Percentiles rank a stretch among this genome's conserved stretches.
Evolutionary conservation across 1,284 basidiomycete genomes (phyloP).

Genomic region (Tremellales sp.): DNA sequence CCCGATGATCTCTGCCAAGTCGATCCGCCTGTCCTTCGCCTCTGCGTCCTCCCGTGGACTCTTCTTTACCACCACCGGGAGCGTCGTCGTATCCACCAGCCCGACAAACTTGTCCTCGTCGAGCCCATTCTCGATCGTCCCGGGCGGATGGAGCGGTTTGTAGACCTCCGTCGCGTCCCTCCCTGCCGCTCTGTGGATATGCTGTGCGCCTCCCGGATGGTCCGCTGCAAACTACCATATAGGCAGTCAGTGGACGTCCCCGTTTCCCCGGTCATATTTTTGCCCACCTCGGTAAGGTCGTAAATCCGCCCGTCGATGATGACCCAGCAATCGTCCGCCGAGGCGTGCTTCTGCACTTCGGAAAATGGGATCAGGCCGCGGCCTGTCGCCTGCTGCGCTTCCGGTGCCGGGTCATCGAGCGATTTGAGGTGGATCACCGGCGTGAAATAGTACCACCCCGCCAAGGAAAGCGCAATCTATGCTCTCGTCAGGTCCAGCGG

Average conservation of each 20-base stretch:
- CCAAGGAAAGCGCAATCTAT: conserved; percentile 8
- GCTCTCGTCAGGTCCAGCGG: too few species aligned
- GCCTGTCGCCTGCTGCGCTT: conserved; percentile 16
- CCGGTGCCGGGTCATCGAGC: conserved; percentile 22
- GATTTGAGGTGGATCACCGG: conserved; percentile 12
- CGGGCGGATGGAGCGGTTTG: conserved; percentile 44
- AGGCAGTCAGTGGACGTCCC: too few species aligned
- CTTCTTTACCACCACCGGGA: conserved; percentile 22
- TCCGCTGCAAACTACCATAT: conserved; percentile 38
- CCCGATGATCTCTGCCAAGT: conserved; percentile 43
- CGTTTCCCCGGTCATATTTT: too few species aligned
- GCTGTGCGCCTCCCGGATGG: conserved; percentile 44
- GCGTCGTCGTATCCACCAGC: conserved; percentile 28
- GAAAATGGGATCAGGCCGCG: conserved; percentile 30
- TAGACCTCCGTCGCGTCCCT: conserved; percentile 43
- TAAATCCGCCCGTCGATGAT: conserved; percentile 46
- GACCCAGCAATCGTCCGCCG: conserved; percentile 44
- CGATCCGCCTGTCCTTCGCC: conserved; percentile 27
- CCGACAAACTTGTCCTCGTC: conserved; percentile 28
- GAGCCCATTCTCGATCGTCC: conserved; percentile 44
- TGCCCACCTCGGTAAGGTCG: conserved; percentile 45
- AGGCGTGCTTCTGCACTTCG: conserved; percentile 44
- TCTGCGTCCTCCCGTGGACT: conserved; percentile 9
- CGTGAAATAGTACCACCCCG: conserved; percentile 10
- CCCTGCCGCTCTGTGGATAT: conserved; percentile 42